Base-by-base conservation (phyloP, 768 basidiomycete species). In the Tricholoma bakamatsutake region DNA sequence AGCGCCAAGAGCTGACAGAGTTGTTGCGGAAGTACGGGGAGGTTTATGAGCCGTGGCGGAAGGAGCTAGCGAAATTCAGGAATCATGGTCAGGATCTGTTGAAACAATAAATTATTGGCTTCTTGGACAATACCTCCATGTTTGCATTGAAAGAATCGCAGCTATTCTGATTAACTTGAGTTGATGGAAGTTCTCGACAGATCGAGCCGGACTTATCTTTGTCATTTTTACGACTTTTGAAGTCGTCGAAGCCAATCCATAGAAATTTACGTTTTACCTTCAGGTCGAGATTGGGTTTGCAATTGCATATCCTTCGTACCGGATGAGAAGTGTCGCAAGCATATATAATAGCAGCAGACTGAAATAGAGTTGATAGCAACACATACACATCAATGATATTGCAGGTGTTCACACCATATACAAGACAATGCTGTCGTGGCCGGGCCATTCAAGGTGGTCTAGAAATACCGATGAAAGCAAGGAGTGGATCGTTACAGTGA, bases 31-130 rank as follows among this genome's bases (percentile, higher is more conserved):
- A 97, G 69, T 98, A 96, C 60, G 92, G 93, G 1, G 65, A 82
- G n/a, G 77, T 75, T 1, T 94, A 87, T 88, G 88, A 88, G 62
- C 92, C 90, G 8, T 98, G 93, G 92, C 77, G 74, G 66, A 79
- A 76, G 33, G 93, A 95, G 69, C 72, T 93, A 50, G 78, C 77
- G 56, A 89, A 83, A 70, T 90, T 90, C 67, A 85, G 79, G 70
- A 83, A 86, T 58, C 79, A 79, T 51, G 91, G 90, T 3, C 73
- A 84, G 69, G 85, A 85, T 61, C 65, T 88, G 52, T 50, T 75
- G 28, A 63, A 62, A 17, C 52, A 51, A 15, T 30, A 30, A 24
- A 24, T 24, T 24, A 24, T 24, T 24, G n/a, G n/a, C n/a, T 24
- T 24, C 1, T 24, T 24, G 21, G 1, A 24, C 3, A 24, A 45